Conservation (phyloP, 169 alveolate genomes). For the Plasmodium knowlesi region DNA sequence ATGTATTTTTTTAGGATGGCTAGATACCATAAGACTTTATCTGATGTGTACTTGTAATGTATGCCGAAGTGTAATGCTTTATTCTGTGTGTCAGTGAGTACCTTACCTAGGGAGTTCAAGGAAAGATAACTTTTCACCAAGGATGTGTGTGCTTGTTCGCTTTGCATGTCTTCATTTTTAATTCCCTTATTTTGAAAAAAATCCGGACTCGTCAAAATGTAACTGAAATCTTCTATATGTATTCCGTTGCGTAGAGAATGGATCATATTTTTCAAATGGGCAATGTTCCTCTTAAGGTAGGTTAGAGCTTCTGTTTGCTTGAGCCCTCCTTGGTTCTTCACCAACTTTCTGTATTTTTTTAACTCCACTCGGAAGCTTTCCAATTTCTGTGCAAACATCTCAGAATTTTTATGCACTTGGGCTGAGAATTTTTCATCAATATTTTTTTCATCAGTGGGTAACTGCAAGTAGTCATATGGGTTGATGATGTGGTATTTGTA, state of each 20-base stretch:
- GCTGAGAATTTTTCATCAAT: constrained; percentile 11
- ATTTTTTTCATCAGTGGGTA: not conserved
- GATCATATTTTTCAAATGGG: constrained; percentile 9
- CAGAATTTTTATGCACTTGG: not conserved
- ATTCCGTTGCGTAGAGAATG: not conserved
- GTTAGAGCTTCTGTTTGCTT: not conserved
- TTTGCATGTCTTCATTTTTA: constrained; percentile 6
- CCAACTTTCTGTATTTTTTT: not conserved
- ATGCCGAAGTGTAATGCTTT: not conserved
- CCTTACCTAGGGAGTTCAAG: not conserved
- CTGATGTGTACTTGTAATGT: not conserved
- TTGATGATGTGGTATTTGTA: not conserved
- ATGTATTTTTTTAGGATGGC: not conserved
- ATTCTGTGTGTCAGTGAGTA: not conserved
- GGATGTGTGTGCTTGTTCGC: not conserved
- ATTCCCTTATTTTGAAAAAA: not conserved
- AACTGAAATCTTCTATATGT: constrained; percentile 9
- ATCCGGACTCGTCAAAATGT: constrained; percentile 13
- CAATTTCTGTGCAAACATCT: not conserved
- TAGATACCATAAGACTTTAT: not conserved
- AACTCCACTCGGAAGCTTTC: not conserved
- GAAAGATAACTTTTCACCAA: not conserved
- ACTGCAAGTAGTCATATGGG: not conserved
- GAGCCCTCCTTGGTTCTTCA: not conserved
- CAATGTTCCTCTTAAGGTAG: constrained; percentile 24